Conservation (phyloP, 2,329 filamentous ascomycete genomes). For the Nemania diffusa region DNA sequence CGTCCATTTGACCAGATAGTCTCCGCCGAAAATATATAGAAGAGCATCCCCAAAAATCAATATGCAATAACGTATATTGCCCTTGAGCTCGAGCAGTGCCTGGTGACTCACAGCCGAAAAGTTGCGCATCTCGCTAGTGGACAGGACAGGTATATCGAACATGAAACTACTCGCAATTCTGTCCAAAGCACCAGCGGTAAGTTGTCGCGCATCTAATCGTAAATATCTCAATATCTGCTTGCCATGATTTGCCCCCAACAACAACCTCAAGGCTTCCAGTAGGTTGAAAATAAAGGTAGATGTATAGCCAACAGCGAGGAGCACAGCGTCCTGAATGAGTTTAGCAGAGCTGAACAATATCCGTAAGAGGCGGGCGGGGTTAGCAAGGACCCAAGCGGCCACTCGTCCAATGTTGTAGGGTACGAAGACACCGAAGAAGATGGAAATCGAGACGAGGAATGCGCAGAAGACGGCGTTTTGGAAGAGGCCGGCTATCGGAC, state of each 20-base stretch:
- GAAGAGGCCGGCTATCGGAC: conserved; percentile 86
- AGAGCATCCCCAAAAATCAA: conserved; percentile 53
- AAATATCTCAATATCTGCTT: conserved; percentile 41
- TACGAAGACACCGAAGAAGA: conserved; percentile 86
- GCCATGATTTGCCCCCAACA: conserved; percentile 49
- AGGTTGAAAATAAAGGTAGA: conserved; percentile 57
- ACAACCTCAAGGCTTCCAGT: conserved; percentile 51
- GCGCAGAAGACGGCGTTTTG: conserved; percentile 97
- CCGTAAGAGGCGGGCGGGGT: conserved; percentile 79
- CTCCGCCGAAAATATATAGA: conserved; percentile 58
- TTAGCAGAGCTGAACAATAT: conserved; percentile 80
- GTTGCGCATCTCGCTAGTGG: conserved; percentile 73
- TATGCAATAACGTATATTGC: conserved; percentile 57
- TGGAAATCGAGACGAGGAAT: conserved; percentile 86
- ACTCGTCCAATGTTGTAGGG: conserved; percentile 93
- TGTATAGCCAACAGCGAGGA: conserved; percentile 70
- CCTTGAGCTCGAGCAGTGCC: conserved; percentile 70
- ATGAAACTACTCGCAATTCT: conserved; percentile 63
- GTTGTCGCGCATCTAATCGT: conserved; percentile 39
- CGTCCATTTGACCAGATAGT: conserved; percentile 51
- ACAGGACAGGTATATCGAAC: conserved; percentile 62
- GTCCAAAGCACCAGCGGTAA: conserved; percentile 45
- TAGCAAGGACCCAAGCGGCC: conserved; percentile 80
- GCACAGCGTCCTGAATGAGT: conserved; percentile 77
- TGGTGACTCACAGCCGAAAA: conserved; percentile 82